Conservation (phyloP, 1,284 basidiomycete species). For the Ustilago loliicola region DNA sequence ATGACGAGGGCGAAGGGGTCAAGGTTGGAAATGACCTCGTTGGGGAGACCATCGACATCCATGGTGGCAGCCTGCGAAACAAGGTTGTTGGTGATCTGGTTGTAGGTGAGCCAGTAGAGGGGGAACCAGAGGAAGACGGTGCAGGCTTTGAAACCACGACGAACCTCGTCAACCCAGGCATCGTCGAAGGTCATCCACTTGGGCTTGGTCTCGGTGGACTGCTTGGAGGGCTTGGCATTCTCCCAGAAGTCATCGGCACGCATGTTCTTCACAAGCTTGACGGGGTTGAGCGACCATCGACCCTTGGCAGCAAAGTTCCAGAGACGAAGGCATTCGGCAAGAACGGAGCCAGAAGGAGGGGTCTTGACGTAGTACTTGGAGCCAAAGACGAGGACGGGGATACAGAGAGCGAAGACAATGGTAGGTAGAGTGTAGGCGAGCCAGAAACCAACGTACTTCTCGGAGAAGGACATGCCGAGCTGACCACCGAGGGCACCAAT, state of each 20-base stretch:
- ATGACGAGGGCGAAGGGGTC: slow-evolving; percentile 77
- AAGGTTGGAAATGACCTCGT: slow-evolving; percentile 83
- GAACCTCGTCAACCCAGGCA: slow-evolving; percentile 82
- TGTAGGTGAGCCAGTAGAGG: slow-evolving; percentile 73
- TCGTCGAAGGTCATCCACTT: slow-evolving; percentile 73
- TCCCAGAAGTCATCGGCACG: slow-evolving; percentile 83
- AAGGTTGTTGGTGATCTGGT: slow-evolving; percentile 78
- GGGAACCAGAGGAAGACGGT: slow-evolving; percentile 82
- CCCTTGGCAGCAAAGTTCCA: slow-evolving; percentile 66
- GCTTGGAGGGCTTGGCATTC: slow-evolving; percentile 78
- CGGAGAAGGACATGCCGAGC: slow-evolving; percentile 71
- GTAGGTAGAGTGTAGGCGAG: slow-evolving; percentile 72
- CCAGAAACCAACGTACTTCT: slow-evolving; percentile 72
- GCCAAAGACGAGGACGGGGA: slow-evolving; percentile 79
- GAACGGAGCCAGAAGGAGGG: slow-evolving; percentile 83
- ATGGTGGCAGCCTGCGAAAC: slow-evolving; percentile 73
- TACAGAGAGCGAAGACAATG: slow-evolving; percentile 73
- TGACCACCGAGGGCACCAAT: slow-evolving; percentile 69
- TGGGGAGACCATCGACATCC: slow-evolving; percentile 79
- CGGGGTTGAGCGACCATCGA: slow-evolving; percentile 71
- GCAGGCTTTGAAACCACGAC: slow-evolving; percentile 86
- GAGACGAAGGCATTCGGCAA: slow-evolving; percentile 74
- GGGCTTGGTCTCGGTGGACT: slow-evolving; percentile 65
- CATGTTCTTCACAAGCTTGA: slow-evolving; percentile 59
- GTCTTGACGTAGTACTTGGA: slow-evolving; percentile 78